Base-by-base conservation (phyloP, 2,329 filamentous ascomycete genomes). In the Colletotrichum sp. region DNA sequence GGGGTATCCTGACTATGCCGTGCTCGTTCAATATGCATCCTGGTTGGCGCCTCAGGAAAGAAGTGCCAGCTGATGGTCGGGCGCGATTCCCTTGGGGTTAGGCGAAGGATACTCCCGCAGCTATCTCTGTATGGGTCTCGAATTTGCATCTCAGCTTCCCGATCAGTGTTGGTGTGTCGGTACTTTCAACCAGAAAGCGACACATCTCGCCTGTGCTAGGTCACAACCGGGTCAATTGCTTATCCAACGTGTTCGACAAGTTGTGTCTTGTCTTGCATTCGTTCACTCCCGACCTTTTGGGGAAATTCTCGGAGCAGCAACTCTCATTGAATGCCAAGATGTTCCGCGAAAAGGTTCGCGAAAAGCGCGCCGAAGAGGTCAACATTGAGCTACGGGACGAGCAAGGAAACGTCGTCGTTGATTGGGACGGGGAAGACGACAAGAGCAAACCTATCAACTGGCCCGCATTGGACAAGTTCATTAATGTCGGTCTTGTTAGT, bases 361-460 rank as follows among this genome's bases (percentile, higher is more conserved):
- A 52, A 0, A 52, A 52, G 44, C 44, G 44, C 18, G 10, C 44
- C n/a, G 44, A 7, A 24, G n/a, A 52, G 44, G 44, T 52, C n/a
- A 52, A 52, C 44, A 52, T 52, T 1, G 44, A 52, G 44, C 44
- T 52, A 10, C 44, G 5, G n/a, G 44, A 69, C 30, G 67, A 69
- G 9, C 30, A 62, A 10, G 55, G 67, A 44, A 59, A 69, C 26
- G n/a, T 69, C 18, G 10, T 62, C 5, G 88, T 93, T 13, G 88
- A 88, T 75, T 94, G 91, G 90, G 90, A 93, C 78, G 88, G 89
- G 0, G 87, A 89, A 0, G 83, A 90, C 68, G 91, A 93, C 70
- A 89, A 89, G 1, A 83, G 87, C 34, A 92, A 93, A 77, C 92
- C 92, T 0, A 82, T 89, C 28, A 32, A 64, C 32, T 64, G 62